These are phyloP conservation scores for Intubia oerlemansii DNA, from an alignment of 2,329 filamentous ascomycete genomes.

Conservation along the genomic window DNA sequence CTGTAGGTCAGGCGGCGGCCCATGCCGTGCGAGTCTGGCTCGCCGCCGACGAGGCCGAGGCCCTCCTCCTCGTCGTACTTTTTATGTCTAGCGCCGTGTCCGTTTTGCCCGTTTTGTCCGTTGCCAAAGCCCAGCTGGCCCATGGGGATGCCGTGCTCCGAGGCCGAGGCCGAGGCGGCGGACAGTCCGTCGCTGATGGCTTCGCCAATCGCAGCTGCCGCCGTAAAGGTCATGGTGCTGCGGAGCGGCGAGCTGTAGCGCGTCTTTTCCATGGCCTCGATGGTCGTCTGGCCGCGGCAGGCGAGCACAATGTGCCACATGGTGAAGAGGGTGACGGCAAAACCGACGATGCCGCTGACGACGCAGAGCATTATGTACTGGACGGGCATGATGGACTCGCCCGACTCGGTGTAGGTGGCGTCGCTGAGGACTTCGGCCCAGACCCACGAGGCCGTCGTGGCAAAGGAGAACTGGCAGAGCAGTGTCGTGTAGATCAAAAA, in stretches of 20 bases:
- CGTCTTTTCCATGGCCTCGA: constrained; percentile 90
- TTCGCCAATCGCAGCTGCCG: constrained; percentile 34
- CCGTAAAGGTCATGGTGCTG: constrained; percentile 35
- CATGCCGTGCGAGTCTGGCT: constrained; percentile 10
- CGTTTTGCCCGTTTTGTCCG: too few relatives aligned
- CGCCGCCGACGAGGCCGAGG: constrained; percentile 2
- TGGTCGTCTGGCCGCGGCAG: constrained; percentile 66
- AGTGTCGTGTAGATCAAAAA: constrained; percentile 79
- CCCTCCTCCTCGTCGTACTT: constrained; percentile 4
- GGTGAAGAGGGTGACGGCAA: constrained; percentile 79
- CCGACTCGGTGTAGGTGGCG: constrained; percentile 31
- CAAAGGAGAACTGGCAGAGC: constrained; percentile 67
- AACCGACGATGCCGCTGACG: constrained; percentile 70
- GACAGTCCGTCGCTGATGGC: constrained; percentile 10
- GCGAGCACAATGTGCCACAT: constrained; percentile 79
- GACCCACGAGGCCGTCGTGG: constrained; percentile 60
- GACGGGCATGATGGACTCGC: constrained; percentile 62
- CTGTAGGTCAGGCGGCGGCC: constrained; percentile 29
- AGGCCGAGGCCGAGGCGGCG: constrained; percentile 16
- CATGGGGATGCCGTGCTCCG: constrained; percentile 20
- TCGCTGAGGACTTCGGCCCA: constrained; percentile 64
- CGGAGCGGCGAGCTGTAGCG: constrained; percentile 70
- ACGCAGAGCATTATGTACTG: constrained; percentile 82
- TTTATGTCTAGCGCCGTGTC: background rate
- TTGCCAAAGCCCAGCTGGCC: constrained; percentile 51